These are phyloP conservation scores for Pseudocercospora eumusae DNA, from an alignment of 2,329 filamentous ascomycete genomes.

Conservation along the genomic window DNA sequence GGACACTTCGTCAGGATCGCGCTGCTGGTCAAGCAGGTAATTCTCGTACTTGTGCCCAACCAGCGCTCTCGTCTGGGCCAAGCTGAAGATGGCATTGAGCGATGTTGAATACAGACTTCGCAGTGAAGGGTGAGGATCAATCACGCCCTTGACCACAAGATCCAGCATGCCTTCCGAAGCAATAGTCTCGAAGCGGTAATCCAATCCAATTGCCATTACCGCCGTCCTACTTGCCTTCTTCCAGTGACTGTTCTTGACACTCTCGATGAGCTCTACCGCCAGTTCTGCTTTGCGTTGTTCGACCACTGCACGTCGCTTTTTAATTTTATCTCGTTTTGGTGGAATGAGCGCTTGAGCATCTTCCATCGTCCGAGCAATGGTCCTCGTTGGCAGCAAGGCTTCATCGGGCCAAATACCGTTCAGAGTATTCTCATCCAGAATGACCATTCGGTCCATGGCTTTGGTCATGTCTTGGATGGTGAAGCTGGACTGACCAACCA, in stretches of 20 bases:
- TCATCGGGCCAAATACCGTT: constrained; percentile 66
- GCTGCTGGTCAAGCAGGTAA: constrained; percentile 78
- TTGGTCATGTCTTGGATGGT: constrained; percentile 91
- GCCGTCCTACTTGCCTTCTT: constrained; percentile 90
- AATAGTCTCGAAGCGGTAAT: constrained; percentile 86
- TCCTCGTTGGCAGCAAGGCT: constrained; percentile 36
- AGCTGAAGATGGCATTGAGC: constrained; percentile 74
- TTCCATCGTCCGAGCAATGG: constrained; percentile 43
- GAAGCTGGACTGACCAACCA: constrained; percentile 79
- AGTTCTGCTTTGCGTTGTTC: constrained; percentile 81
- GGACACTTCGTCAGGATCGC: constrained; percentile 72
- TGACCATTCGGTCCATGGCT: constrained; percentile 79
- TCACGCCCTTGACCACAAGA: constrained; percentile 76
- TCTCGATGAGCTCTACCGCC: constrained; percentile 76
- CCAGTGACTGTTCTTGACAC: constrained; percentile 84
- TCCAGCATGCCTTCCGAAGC: constrained; percentile 80
- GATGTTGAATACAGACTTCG: constrained; percentile 79
- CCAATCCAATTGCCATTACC: constrained; percentile 86
- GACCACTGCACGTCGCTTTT: constrained; percentile 72
- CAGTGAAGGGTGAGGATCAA: constrained; percentile 86
- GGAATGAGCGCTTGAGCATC: constrained; percentile 64
- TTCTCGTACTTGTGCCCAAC: constrained; percentile 86
- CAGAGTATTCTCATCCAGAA: constrained; percentile 71
- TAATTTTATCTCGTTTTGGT: constrained; percentile 71
- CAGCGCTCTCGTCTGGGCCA: constrained; percentile 81